Evolutionary conservation across 1,139 yeast genomes (phyloP), one percentile per base, ranked within the genome.

Genomic region (Candida buenavistaensis): DNA sequence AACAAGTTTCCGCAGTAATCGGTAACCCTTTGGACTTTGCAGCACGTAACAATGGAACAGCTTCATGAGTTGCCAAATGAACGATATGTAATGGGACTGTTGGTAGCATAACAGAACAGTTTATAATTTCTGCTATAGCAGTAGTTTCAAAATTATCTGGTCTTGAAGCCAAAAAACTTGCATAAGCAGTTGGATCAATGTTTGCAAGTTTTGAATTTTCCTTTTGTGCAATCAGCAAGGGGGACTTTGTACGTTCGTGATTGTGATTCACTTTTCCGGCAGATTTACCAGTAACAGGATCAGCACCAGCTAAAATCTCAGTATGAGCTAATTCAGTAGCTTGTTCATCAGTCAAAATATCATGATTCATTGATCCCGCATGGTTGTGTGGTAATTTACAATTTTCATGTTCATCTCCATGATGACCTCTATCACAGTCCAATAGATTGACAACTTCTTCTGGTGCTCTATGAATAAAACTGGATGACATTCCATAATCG

Each of bases 131-230:
- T 7, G 77, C 68, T 44, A 90, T 82, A 6, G 97, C 97, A 21
- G 83, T 80, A 23, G 86, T 80, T 57, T 90, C 97, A 54, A 87
- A 86, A 23, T 76, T 67, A 55, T 89, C 96, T 0, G 97, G 97
- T 48, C 97, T 72, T 6, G 96, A 86, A 1, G 85, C 81, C 43
- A 90, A 65, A 54, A 84, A 90, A 2, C 94, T 72, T 1, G 79
- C 67, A 59, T 89, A 89, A 12, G 78, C 61, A 1, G 79, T 77
- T n/a, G 92, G 82, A 49, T 81, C 83, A 32, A 77, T 68, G 35
- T 66, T 55, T 3, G 62, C 63, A 40, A 78, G 62, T 13, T 57
- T 9, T 2, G 37, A n/a, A 46, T 76, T 68, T 16, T 65, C 64
- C 40, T 62, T 59, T 38, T 65, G 72, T 2, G 80, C 81, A 45